phyloP scores from a whole-genome alignment of 1,284 basidiomycete genomes.

The Tetrapyrgos nigripes region DNA sequence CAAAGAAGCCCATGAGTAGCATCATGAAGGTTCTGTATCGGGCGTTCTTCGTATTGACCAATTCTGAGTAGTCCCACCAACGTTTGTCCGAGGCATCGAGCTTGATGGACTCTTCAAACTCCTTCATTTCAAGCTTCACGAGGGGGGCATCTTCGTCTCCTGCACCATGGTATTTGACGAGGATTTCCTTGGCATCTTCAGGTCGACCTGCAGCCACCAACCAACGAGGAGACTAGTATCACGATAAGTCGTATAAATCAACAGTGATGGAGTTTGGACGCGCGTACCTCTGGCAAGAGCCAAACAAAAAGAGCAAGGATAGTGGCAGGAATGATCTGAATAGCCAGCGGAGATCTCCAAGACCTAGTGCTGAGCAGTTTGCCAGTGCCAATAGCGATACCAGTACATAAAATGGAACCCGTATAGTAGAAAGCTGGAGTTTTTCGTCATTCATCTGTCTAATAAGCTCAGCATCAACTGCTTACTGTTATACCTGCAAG shows the following conservation, averaged over 20 bases:
- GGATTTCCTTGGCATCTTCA: conserved; percentile 52
- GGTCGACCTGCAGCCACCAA: conserved; percentile 57
- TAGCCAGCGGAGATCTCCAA: conserved; percentile 56
- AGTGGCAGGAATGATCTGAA: conserved; percentile 58
- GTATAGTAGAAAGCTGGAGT: conserved; percentile 48
- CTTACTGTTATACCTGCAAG: conserved; percentile 42
- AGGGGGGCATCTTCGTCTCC: conserved; percentile 52
- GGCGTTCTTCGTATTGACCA: conserved; percentile 52
- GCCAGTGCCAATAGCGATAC: conserved; percentile 54
- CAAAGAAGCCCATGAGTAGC: conserved; percentile 58
- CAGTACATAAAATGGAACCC: conserved; percentile 51
- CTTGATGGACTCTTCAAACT: conserved; percentile 59
- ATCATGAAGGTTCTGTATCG: conserved; percentile 56
- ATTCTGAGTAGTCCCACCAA: conserved; percentile 62
- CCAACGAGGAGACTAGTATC: conserved; percentile 56
- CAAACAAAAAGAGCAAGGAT: conserved; percentile 48
- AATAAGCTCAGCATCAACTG: neutral
- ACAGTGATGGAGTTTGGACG: neutral
- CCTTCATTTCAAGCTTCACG: conserved; percentile 60
- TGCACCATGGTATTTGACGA: conserved; percentile 61
- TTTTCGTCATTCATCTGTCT: neutral
- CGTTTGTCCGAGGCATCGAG: conserved; percentile 65
- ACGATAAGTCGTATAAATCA: neutral
- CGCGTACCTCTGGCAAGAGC: conserved; percentile 54
- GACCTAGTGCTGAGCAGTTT: conserved; percentile 44